Conservation (phyloP, 371 early-diverging fungal species). For the Conidiobolus incongruus region DNA sequence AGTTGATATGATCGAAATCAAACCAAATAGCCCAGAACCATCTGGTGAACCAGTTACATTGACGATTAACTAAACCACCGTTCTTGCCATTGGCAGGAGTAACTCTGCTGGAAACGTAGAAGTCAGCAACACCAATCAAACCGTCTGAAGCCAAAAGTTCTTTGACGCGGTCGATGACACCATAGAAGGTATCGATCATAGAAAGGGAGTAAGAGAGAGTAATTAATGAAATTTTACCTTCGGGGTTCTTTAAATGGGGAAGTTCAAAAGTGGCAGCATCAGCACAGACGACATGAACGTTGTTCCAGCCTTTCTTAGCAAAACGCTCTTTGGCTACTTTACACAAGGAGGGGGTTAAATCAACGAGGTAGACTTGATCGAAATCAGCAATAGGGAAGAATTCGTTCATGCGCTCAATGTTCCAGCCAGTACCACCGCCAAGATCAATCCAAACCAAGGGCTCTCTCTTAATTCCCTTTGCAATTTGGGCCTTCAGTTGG, state of each 20-base stretch:
- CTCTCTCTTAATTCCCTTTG: constrained; percentile 12
- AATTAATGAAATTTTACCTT: constrained; percentile 42
- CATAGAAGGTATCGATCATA: constrained; percentile 56
- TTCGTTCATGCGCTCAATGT: constrained; percentile 61
- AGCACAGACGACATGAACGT: constrained; percentile 55
- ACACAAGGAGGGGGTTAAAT: constrained; percentile 63
- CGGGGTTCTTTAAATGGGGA: constrained; percentile 21
- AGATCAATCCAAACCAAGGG: constrained; percentile 79
- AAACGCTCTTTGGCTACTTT: constrained; percentile 54
- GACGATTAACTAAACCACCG: constrained; percentile 23
- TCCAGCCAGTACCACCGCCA: constrained; percentile 74
- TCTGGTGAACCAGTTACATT: constrained; percentile 51
- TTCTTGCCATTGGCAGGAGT: constrained; percentile 18
- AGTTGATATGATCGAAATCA: constrained; percentile 52
- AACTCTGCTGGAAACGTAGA: constrained; percentile 28
- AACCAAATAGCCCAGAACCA: constrained; percentile 66
- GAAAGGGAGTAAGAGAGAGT: constrained; percentile 77
- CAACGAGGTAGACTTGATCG: constrained; percentile 55
- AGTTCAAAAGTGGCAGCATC: constrained; percentile 45
- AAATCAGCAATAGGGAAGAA: constrained; percentile 49
- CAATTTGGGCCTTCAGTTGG: constrained; percentile 24
- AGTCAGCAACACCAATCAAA: constrained; percentile 53
- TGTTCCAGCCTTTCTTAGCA: constrained; percentile 44
- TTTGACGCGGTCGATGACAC: constrained; percentile 42
- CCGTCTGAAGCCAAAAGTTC: constrained; percentile 38